Conservation (phyloP, 306 rosid genomes). For the barrel medic (Medicago truncatula) region DNA sequence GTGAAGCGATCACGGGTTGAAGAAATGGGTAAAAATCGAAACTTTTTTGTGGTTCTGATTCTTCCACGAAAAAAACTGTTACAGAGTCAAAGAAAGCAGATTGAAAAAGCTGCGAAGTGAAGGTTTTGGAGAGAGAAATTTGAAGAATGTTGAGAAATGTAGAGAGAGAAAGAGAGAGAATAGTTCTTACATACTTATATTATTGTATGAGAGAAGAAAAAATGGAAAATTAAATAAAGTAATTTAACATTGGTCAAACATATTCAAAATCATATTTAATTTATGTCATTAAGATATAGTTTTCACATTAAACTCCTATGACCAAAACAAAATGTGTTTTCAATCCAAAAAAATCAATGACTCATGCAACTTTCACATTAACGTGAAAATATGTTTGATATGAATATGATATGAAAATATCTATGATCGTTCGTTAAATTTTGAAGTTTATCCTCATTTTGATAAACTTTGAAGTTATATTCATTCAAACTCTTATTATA, state of each 20-base stretch:
- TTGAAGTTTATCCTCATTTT: no score
- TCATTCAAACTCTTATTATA: no score
- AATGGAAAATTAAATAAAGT: constrained; percentile 35
- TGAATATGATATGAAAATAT: no score
- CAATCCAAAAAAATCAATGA: neutral
- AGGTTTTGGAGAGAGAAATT: constrained; percentile 50
- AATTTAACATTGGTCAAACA: constrained; percentile 79
- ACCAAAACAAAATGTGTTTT: constrained; percentile 27
- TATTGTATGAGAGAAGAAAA: constrained; percentile 18
- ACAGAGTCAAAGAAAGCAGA: constrained; percentile 81
- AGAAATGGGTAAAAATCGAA: constrained; percentile 49
- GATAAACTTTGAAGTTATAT: no score
- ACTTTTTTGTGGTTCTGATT: constrained; percentile 59
- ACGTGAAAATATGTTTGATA: no score
- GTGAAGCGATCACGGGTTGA: constrained; percentile 38
- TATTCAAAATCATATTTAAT: constrained; percentile 59
- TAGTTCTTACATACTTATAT: neutral
- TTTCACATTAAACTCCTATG: constrained; percentile 32
- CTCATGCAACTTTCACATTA: no score
- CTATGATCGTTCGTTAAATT: no score
- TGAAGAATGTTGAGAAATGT: constrained; percentile 44
- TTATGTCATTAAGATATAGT: constrained; percentile 47
- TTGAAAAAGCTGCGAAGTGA: constrained; percentile 54
- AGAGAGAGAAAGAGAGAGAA: constrained; percentile 42
- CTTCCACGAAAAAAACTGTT: constrained; percentile 45